phyloP scores from a whole-genome alignment of 495 filamentous ascomycete species.

The Bacidia gigantensis region DNA sequence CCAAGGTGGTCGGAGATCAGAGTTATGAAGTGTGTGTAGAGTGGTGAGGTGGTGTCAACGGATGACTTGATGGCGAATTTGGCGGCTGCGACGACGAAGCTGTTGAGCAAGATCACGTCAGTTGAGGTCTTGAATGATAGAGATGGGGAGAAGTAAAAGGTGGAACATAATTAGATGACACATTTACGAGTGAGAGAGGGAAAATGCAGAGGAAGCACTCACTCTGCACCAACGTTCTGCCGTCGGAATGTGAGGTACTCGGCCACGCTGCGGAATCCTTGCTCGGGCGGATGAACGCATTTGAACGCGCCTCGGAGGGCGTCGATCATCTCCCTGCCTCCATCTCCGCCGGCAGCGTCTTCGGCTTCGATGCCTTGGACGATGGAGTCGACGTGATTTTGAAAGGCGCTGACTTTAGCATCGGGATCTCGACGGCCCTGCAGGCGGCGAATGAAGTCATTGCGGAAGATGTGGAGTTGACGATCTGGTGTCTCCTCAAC shows the following conservation, averaged over 20 bases:
- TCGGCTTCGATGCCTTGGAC: not conserved
- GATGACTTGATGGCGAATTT: slow-evolving; percentile 5
- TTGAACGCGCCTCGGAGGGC: slow-evolving; percentile 1
- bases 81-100: slow-evolving; percentile 5
- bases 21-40: not conserved
- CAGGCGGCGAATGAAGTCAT: slow-evolving; percentile 1
- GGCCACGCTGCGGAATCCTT: not conserved
- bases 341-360: not conserved
- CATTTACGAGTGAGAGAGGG: not conserved
- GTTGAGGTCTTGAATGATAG: not conserved
- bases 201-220: not conserved
- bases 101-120: not conserved
- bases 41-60: not conserved
- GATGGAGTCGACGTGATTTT: not conserved
- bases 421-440: not conserved
- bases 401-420: not conserved
- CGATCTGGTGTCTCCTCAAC: slow-evolving; percentile 7
- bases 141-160: not conserved
- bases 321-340: slow-evolving; percentile 1
- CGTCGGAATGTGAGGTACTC: slow-evolving; percentile 7
- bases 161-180: no score
- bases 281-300: not conserved
- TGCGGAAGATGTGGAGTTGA: not conserved
- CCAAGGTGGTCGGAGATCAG: slow-evolving; percentile 4
- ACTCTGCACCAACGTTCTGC: slow-evolving; percentile 1